A percentile compares a stretch with the other conserved stretches of the same genome.
These are phyloP conservation scores for Vitis riparia DNA, from an alignment of 164 flowering plant species.

Conservation along the genomic window DNA sequence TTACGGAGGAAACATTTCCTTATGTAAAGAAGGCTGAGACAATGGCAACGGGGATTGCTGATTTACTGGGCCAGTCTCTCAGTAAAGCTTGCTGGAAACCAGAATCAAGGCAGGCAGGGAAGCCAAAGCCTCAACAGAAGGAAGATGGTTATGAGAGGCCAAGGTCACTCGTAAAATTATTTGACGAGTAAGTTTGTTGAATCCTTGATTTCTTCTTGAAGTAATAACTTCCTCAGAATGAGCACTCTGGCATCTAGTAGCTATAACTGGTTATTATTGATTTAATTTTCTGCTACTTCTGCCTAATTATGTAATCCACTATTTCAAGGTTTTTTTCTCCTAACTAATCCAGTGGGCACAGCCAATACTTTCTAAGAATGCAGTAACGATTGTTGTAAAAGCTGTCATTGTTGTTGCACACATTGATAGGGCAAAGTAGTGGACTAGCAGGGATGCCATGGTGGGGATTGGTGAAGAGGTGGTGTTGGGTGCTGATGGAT, in stretches of 20 bases:
- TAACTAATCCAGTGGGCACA: too few species aligned
- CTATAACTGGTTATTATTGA: neutral
- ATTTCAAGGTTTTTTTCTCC: too few species aligned
- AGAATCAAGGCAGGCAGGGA: conserved; percentile 52
- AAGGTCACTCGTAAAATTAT: conserved; percentile 45
- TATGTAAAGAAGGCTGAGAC: conserved; percentile 61
- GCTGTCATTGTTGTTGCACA: too few species aligned
- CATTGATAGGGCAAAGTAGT: too few species aligned
- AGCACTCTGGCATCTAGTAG: neutral
- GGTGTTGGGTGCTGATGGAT: too few species aligned
- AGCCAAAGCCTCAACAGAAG: conserved; percentile 40
- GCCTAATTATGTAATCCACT: neutral
- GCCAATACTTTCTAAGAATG: too few species aligned
- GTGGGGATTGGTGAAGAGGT: too few species aligned
- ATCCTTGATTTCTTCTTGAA: neutral
- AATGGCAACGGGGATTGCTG: conserved; percentile 83
- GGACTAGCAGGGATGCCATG: too few species aligned
- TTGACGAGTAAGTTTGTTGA: conserved; percentile 43
- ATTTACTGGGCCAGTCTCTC: conserved; percentile 78
- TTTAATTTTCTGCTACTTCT: neutral
- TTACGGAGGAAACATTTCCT: conserved; percentile 69
- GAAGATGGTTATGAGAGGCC: conserved; percentile 62
- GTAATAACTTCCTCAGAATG: neutral
- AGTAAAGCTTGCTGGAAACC: conserved; percentile 77
- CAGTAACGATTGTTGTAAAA: too few species aligned